Base-by-base conservation (phyloP, 2,329 filamentous ascomycete species). In the Lojkania enalia region DNA sequence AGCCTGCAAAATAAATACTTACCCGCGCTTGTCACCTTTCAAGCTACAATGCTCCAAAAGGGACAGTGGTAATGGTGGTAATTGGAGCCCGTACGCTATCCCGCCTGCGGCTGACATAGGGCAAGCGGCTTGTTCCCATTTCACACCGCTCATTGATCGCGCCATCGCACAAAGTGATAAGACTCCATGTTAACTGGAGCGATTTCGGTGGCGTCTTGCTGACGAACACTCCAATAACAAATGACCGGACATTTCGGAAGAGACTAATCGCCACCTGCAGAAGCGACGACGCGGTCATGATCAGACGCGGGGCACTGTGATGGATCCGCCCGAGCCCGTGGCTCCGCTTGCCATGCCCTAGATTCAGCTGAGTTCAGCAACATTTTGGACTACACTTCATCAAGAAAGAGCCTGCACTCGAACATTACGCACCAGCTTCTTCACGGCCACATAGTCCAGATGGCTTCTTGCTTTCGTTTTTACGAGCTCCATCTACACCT, bases 131-230 rank as follows among this genome's bases (percentile, higher is more conserved):
- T 44, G 36, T 11, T 32, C 40, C 9, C n/a, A 7, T 14, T 19
- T 14, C 39, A 49, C 50, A 56, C 50, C 51, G 53, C 53, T 48
- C 36, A 41, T 53, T 39, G 16, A 31, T 29, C 14, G 37, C 20
- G 6, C 30, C 11, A 33, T 33, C 14, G 30, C 7, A 6, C 30
- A 15, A 9, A 33, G 14, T 9, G 6, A 27, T 7, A 33, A 33
- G 6, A 33, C 9, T 16, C 9, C 14, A 16, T n/a, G n/a, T n/a
- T n/a, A n/a, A n/a, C n/a, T 11, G 25, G 13, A 13, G 33, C 31
- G 40, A 37, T 33, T 43, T 43, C 40, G 33, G 33, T 38, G n/a
- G 21, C n/a, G 27, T 5, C 13, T 7, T 44, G 25, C 19, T 33
- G 19, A 37, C 13, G 18, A 43, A 3, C 15, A 3, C 20, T 37